A percentile compares a stretch with the other conserved stretches of the same genome.
These are phyloP conservation scores for Termitomyces sp. DNA, from an alignment of 768 basidiomycete genomes.

Conservation along the genomic window DNA sequence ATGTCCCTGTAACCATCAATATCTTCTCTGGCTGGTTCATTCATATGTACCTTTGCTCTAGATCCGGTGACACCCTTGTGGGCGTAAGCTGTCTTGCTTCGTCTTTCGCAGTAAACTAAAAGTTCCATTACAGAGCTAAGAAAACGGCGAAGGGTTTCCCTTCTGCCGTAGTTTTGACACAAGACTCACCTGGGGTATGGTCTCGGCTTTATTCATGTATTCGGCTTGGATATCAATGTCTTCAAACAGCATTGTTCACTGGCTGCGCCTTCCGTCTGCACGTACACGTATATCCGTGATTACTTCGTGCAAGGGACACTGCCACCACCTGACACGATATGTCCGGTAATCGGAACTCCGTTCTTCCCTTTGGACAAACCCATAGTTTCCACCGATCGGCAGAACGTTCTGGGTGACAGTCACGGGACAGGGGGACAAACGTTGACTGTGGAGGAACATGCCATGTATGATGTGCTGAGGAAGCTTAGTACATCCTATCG, in stretches of 20 bases:
- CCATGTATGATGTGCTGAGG: background rate
- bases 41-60: background rate
- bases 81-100: slow-evolving; percentile 14
- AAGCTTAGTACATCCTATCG: slow-evolving; percentile 1
- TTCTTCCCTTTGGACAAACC: slow-evolving; percentile 14
- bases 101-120: background rate
- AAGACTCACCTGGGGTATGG: slow-evolving; percentile 34
- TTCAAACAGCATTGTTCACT: slow-evolving; percentile 20
- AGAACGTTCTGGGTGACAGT: background rate
- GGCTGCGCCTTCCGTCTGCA: slow-evolving; percentile 20
- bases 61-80: slow-evolving; percentile 22
- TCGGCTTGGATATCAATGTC: background rate
- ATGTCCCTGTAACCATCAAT: background rate
- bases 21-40: background rate
- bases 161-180: slow-evolving; percentile 34
- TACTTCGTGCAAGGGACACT: slow-evolving; percentile 37
- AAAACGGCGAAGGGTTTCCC: slow-evolving; percentile 31
- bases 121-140: slow-evolving; percentile 24
- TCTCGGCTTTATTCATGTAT: background rate
- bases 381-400: background rate
- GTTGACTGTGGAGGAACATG: background rate
- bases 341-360: slow-evolving; percentile 23
- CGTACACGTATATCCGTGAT: slow-evolving; percentile 22
- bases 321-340: slow-evolving; percentile 33
- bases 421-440: background rate